phyloP scores from a whole-genome alignment of 805 yeast species.

The Zygoascus ofunaensis region DNA sequence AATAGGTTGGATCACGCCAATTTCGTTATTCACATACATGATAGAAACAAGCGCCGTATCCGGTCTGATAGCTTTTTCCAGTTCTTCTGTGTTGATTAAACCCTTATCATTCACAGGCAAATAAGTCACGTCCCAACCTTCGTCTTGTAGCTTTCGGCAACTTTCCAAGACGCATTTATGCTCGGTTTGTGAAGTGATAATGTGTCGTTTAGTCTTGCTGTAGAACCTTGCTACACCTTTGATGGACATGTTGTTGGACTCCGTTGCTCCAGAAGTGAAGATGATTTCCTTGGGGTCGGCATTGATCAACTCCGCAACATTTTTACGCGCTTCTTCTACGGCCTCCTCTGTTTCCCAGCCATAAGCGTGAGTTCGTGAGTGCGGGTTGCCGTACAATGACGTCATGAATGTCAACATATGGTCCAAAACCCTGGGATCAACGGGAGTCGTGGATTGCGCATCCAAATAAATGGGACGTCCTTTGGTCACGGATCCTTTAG shows the following conservation, averaged over 20 bases:
- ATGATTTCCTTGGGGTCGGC: constrained; percentile 97
- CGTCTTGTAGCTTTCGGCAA: constrained; percentile 88
- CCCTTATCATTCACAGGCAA: constrained; percentile 79
- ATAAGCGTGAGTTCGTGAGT: constrained; percentile 90
- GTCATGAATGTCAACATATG: constrained; percentile 40
- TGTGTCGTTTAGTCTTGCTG: constrained; percentile 79
- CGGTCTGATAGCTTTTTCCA: constrained; percentile 76
- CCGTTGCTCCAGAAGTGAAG: constrained; percentile 97
- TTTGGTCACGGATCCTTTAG: constrained; percentile 4
- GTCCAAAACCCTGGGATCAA: constrained; percentile 85
- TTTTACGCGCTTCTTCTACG: constrained; percentile 75
- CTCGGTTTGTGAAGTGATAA: constrained; percentile 93
- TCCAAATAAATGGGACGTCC: constrained; percentile 87
- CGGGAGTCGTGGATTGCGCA: constrained; percentile 97
- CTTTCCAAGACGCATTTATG: constrained; percentile 99
- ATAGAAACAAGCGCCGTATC: constrained; percentile 85
- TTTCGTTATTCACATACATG: constrained; percentile 97
- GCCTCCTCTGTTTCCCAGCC: constrained; percentile 98
- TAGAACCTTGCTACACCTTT: constrained; percentile 96
- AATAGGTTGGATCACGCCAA: constrained; percentile 93
- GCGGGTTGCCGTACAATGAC: constrained; percentile 96
- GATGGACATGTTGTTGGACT: constrained; percentile 86
- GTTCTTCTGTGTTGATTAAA: constrained; percentile 62
- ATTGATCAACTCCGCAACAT: constrained; percentile 73
- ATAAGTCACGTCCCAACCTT: constrained; percentile 93